Evolutionary conservation across 176 grass and related monocot genomes (phyloP).

Genomic region (Thinopyrum elongatum): DNA sequence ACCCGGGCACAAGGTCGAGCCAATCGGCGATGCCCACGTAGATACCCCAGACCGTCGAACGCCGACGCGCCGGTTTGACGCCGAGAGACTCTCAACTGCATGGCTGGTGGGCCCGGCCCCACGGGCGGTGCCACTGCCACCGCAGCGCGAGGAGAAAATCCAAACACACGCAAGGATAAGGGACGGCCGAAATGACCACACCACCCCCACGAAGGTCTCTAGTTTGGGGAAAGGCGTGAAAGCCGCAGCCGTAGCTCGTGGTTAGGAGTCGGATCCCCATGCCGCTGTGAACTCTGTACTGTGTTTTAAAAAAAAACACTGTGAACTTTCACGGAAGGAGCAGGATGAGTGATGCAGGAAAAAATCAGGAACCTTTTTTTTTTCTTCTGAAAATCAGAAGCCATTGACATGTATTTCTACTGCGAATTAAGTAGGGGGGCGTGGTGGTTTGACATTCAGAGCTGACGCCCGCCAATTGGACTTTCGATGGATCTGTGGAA

Average conservation of each 20-base stretch:
- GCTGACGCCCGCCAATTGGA: no score
- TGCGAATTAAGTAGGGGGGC: not conserved
- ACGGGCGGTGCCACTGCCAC: not conserved
- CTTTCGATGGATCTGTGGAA: not conserved
- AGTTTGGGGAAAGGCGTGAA: not conserved
- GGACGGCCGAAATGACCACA: not conserved
- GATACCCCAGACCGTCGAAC: not conserved
- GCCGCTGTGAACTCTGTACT: slow-evolving; percentile 22
- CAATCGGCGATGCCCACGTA: not conserved
- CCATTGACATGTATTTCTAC: not conserved
- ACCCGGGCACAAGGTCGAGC: not conserved
- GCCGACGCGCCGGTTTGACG: slow-evolving; percentile 17
- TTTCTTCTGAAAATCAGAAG: not conserved
- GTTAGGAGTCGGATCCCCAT: not conserved
- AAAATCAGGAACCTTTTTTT: not conserved
- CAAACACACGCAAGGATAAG: slow-evolving; percentile 5
- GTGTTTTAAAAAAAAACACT: no score
- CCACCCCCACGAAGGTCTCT: not conserved
- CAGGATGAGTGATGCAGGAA: no score
- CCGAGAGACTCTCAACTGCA: not conserved
- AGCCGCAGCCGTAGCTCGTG: not conserved
- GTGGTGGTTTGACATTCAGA: not conserved
- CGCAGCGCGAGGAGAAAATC: not conserved
- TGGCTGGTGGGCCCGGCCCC: not conserved
- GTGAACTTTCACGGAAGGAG: not conserved